phyloP scores from a whole-genome alignment of 192 early-diverging fungal genomes.

The Entomortierella beljakovae region DNA sequence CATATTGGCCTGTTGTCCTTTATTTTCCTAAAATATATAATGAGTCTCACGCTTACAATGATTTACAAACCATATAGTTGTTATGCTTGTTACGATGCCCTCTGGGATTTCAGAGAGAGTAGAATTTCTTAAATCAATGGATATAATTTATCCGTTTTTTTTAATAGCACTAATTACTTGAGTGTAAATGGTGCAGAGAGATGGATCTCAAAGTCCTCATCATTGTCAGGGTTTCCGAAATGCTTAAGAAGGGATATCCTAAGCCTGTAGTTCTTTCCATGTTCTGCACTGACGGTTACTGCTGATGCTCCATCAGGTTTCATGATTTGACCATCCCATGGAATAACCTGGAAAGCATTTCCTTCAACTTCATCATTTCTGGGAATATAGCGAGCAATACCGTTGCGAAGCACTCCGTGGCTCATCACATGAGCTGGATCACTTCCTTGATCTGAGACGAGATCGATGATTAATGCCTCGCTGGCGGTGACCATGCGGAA shows the following conservation, averaged over 20 bases:
- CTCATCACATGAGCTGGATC: conserved; percentile 45
- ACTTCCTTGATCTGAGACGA: conserved; percentile 32
- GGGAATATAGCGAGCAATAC: conserved; percentile 32
- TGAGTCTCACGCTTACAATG: too few relatives aligned
- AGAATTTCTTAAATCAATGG: too few relatives aligned
- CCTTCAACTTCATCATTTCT: conserved; percentile 43
- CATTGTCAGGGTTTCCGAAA: conserved; percentile 49
- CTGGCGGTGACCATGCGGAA: conserved; percentile 44
- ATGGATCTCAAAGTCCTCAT: conserved; percentile 55
- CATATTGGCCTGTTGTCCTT: too few relatives aligned
- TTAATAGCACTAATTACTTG: too few relatives aligned
- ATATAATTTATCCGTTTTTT: too few relatives aligned
- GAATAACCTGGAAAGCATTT: conserved; percentile 48
- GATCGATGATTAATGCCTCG: conserved; percentile 30
- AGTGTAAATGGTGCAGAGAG: conserved; percentile 24
- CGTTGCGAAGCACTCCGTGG: conserved; percentile 34
- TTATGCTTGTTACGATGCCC: too few relatives aligned
- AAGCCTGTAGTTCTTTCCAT: conserved; percentile 34
- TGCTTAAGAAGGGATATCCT: conserved; percentile 51
- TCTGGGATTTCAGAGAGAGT: too few relatives aligned
- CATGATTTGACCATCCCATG: conserved; percentile 33
- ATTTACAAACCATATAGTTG: too few relatives aligned
- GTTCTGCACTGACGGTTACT: background rate
- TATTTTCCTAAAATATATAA: too few relatives aligned
- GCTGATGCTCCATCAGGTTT: conserved; percentile 6